Base-by-base conservation (phyloP, 257 asterid species). In the Scutellaria barbata region DNA sequence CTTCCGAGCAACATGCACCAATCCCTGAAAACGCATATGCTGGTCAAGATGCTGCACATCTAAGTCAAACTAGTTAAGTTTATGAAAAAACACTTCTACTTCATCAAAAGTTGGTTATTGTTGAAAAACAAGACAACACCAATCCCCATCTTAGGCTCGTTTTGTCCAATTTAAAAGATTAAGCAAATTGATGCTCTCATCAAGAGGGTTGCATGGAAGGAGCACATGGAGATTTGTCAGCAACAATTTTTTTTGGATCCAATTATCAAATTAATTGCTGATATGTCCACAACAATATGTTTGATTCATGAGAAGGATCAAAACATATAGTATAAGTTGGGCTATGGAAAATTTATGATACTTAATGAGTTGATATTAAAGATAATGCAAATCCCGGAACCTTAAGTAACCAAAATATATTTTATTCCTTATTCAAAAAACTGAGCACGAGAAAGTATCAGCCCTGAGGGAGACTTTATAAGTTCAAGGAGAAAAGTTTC, bases 1-100 rank as follows among this genome's bases (percentile, higher is more conserved):
- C 92, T 95, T 95, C 57, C 93, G 82, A 45, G 97, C 93, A 83
- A 95, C 98, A 80, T 92, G 99, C 45, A 85, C 83, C 84, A 95
- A 83, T 25, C 98, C 98, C 99, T 95, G 81, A 71, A 77, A 81
- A 58, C 46, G 65, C 53, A 69, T 10, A 59, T 58, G 40, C 60
- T 51, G 13, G 74, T 83, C 78, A 80, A 58, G 59, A 39, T 59
- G 43, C 60, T 47, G 58, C 58, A 22, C 62, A 41, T 14, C 33
- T 25, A 73, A 74, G 18, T 60, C 30, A 69, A 57, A 62, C 12
- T 63, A 46, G 73, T 30, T 7, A 51, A 52, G 10, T 42, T 20
- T 20, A 30, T 65, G 47, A 72, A 52, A 52, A 37, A 63, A 17
- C 63, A 43, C 68, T 70, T 41, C 76, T 56, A 56, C 63, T 10